A percentile compares a stretch with the other conserved stretches of the same genome.
Conservation (phyloP, 768 basidiomycete genomes). For the Nidularia pulvinata region DNA sequence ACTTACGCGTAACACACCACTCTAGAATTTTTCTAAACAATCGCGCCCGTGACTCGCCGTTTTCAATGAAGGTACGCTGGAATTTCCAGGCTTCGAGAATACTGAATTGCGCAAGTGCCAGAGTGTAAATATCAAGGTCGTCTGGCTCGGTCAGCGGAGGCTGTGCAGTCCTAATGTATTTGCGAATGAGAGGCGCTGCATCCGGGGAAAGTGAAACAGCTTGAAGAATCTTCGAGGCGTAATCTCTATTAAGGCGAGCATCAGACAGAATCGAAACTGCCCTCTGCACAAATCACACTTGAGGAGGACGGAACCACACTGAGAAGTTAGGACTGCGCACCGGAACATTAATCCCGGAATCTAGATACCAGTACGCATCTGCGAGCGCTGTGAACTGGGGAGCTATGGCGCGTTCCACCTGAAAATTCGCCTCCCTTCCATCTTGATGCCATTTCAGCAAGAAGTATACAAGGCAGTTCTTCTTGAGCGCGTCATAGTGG, state of each 20-base stretch:
- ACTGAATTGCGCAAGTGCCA: conserved; percentile 66
- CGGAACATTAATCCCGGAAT: conserved; percentile 62
- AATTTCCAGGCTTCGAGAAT: conserved; percentile 77
- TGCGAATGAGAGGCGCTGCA: conserved; percentile 57
- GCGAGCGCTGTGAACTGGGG: conserved; percentile 75
- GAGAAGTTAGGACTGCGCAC: conserved; percentile 40
- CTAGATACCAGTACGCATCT: conserved; percentile 87
- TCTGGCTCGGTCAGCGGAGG: conserved; percentile 67
- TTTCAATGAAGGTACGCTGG: conserved; percentile 69
- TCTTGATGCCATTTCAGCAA: conserved; percentile 81
- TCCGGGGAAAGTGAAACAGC: conserved; percentile 53
- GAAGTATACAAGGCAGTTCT: conserved; percentile 80
- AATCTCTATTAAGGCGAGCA: conserved; percentile 72
- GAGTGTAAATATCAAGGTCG: conserved; percentile 69
- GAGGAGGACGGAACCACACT: not conserved
- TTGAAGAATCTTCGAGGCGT: conserved; percentile 76
- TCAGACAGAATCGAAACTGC: conserved; percentile 78
- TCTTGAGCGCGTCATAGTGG: conserved; percentile 74
- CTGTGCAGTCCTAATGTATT: conserved; percentile 76
- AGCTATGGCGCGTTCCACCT: conserved; percentile 58
- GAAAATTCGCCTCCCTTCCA: conserved; percentile 51
- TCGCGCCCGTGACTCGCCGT: conserved; percentile 46
- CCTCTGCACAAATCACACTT: conserved; percentile 34
- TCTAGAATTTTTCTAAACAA: conserved; percentile 60
- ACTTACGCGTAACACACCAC: conserved; percentile 74